Conservation (phyloP, 1,284 basidiomycete genomes). For the Leccinum fuscescens region DNA sequence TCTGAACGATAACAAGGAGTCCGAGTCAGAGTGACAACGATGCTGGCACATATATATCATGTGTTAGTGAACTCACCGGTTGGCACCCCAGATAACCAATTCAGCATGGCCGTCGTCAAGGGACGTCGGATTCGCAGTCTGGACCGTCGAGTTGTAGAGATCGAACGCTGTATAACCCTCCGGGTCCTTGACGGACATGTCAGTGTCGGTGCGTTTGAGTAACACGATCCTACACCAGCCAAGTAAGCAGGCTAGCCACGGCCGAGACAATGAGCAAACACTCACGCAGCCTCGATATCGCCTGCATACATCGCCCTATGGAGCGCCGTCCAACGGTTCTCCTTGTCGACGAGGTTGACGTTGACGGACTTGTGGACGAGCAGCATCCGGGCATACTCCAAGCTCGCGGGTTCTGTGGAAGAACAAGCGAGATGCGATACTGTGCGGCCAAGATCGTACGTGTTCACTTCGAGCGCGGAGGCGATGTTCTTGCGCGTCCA, state of each 20-base stretch:
- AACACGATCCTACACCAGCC: conserved; percentile 59
- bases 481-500: conserved; percentile 57
- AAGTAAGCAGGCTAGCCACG: conserved; percentile 4
- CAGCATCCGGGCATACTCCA: conserved; percentile 82
- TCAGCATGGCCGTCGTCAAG: conserved; percentile 47
- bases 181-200: conserved; percentile 75
- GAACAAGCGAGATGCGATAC: conserved; percentile 83
- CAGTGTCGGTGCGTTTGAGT: conserved; percentile 72
- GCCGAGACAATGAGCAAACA: conserved; percentile 24
- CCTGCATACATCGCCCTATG: conserved; percentile 90
- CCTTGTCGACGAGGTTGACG: conserved; percentile 80
- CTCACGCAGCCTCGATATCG: conserved; percentile 76
- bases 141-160: conserved; percentile 88
- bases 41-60: not conserved
- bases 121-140: conserved; percentile 63
- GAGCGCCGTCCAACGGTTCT: conserved; percentile 90
- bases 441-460: conserved; percentile 74
- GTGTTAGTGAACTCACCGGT: conserved; percentile 50
- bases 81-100: conserved; percentile 90
- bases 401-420: conserved; percentile 54
- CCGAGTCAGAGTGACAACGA: not conserved
- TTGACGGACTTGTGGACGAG: conserved; percentile 77
- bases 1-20: conserved; percentile 33
- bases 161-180: conserved; percentile 95
- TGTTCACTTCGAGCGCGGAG: conserved; percentile 62